These are phyloP conservation scores for Sphagnurus paluster DNA, from an alignment of 1,284 basidiomycete genomes.

Conservation along the genomic window DNA sequence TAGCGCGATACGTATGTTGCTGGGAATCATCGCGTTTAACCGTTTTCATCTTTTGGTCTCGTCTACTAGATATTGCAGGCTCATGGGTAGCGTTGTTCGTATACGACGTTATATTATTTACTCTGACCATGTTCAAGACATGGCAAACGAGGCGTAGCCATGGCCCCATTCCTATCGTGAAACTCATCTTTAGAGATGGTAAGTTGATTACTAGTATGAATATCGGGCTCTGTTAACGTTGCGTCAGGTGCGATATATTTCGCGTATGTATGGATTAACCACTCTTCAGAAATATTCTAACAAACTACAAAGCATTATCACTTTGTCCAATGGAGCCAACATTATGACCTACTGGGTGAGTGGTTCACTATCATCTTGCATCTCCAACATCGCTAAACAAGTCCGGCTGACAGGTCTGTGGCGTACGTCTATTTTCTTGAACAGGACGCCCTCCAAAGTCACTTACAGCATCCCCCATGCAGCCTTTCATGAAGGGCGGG, in stretches of 20 bases:
- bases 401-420: slow-evolving; percentile 6
- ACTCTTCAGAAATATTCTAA: neutral
- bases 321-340: slow-evolving; percentile 35
- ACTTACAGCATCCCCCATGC: neutral
- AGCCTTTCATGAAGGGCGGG: slow-evolving; percentile 14
- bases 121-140: slow-evolving; percentile 32
- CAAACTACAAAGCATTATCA: slow-evolving; percentile 30
- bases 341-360: slow-evolving; percentile 40
- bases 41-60: no score
- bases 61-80: slow-evolving; percentile 28
- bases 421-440: slow-evolving; percentile 6
- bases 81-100: slow-evolving; percentile 39
- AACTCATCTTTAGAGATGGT: slow-evolving; percentile 37
- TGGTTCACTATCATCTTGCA: neutral
- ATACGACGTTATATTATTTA: slow-evolving; percentile 36
- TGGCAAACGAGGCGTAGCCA: slow-evolving; percentile 25
- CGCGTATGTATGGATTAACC: slow-evolving; percentile 23
- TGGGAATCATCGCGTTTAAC: neutral
- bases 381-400: neutral
- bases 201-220: neutral
- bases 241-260: slow-evolving; percentile 35
- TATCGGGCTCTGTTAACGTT: neutral
- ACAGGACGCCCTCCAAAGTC: neutral
- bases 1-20: slow-evolving; percentile 6
- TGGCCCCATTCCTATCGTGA: slow-evolving; percentile 27